Evolutionary conservation across 768 basidiomycete genomes (phyloP), one percentile per base, ranked within the genome.

Genomic region (Coprinellus micaceus): DNA sequence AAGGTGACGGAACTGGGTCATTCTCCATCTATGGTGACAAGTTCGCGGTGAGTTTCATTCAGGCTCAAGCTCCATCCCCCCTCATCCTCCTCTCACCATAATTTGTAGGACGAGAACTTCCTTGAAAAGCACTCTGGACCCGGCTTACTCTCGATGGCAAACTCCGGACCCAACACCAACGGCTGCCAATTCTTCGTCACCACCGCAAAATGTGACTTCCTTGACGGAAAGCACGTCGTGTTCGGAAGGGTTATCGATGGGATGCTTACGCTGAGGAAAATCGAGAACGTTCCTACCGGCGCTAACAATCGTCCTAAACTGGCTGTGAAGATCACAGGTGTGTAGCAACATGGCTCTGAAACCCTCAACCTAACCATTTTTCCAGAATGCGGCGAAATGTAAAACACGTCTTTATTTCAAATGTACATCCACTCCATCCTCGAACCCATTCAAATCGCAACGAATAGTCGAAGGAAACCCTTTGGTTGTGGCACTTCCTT

Each of bases 171-270:
- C 2, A 88, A 92, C 65, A 95, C 94, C 13, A 98, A 98, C 61
- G 96, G 95, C 2, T 95, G 92, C 69, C 94, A 96, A 84, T 99
- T 98, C 77, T 99, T 99, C 79, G 87, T 99, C 67, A 99, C 97
- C 0, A 94, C 92, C 1, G 91, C 85, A 9, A 89, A 91, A 62
- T 96, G 95, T 60, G 92, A 95, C 59, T 98, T 98, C 72, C 82
- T 99, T 43, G 95, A 99, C 67, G 91, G 85, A 61, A 93, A 95
- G 69, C 94, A 96, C 67, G 89, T 94, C 62, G 93, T 95, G 1
- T 97, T 97, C 64, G 94, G 94, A 5, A 86, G 81, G 61, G 89
- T 96, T 33, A 82, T 91, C 59, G 92, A 97, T 56, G 93, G 93
- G 24, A 91, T 98, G 89, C 82, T 99, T 57, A 96, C 94, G 3